Evolutionary conservation across 257 asterid species (phyloP), one percentile per base, ranked within the genome.

Genomic region (Nicotiana benthamiana): DNA sequence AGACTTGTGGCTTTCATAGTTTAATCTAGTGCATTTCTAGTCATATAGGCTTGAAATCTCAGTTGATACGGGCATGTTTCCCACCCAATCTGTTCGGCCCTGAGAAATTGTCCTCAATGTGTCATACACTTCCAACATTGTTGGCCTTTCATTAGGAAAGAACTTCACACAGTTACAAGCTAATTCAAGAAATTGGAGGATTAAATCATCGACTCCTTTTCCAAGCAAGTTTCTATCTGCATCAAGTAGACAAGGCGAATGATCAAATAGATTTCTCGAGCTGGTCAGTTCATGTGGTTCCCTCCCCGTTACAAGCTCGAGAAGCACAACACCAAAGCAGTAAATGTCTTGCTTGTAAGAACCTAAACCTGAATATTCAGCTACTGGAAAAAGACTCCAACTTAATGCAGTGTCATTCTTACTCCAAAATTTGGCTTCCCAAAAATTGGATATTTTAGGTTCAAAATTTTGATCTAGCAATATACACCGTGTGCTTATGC

Each of bases 271-370:
- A 60, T 75, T 65, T 1, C 62, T 54, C 1, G 80, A 74, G 46
- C 61, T 77, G 3, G 48, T 12, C 20, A 84, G 4, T 48, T 74
- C 80, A 13, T 34, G 76, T 6, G 80, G 66, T 52, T 78, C 79
- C 56, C 46, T 79, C 16, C 87, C 60, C 0, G 80, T 80, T n/a
- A 84, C 62, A 20, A 82, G 75, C 82, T 86, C 86, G 6, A 86
- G 32, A 64, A 86, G 80, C 77, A 86, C 65, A 15, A 68, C 48
- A 0, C 89, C 89, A 18, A 84, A 84, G 26, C 67, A 28, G 57
- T 66, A 70, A 0, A 83, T 85, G 36, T 85, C 86, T 48, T 74
- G 63, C 80, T 75, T 65, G 56, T 56, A 77, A 61, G 67, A 75
- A 26, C 75, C 59, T 11, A 52, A 62, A 26, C n/a, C 61, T 1